phyloP scores from a whole-genome alignment of 108 stramenopile species.

The Nitzschia palea region DNA sequence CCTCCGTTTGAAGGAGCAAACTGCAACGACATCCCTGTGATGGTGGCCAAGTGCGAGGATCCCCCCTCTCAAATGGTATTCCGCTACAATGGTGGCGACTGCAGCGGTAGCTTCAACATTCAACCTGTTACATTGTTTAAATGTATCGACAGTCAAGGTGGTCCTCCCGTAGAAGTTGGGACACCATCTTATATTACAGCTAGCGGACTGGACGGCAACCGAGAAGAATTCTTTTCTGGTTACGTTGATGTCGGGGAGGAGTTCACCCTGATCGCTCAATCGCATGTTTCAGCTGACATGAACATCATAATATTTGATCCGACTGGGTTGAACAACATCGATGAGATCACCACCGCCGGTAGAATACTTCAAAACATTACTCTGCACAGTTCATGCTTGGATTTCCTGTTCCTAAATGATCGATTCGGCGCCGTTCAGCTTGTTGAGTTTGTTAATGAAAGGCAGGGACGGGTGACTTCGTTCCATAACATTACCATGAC shows the following conservation, averaged over 20 bases:
- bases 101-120: constrained; percentile 9
- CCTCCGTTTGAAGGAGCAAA: background rate
- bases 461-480: constrained; percentile 2
- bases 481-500: background rate
- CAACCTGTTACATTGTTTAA: background rate
- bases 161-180: background rate
- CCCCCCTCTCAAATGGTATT: background rate
- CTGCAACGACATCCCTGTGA: background rate
- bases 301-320: constrained; percentile 15
- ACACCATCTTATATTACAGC: background rate
- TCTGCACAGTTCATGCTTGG: background rate
- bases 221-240: background rate
- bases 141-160: constrained; percentile 1
- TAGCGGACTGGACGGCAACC: background rate
- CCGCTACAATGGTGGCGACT: constrained; percentile 15
- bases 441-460: constrained; percentile 1
- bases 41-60: background rate
- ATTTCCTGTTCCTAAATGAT: background rate
- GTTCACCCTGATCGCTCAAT: background rate
- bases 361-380: background rate
- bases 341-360: background rate
- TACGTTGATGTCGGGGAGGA: constrained; percentile 4
- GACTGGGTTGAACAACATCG: background rate
- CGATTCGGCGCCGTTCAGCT: constrained; percentile 14
- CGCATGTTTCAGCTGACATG: background rate